Evolutionary conservation across 345 rosid species (phyloP).

Genomic region (Bretschneidera sinensis): DNA sequence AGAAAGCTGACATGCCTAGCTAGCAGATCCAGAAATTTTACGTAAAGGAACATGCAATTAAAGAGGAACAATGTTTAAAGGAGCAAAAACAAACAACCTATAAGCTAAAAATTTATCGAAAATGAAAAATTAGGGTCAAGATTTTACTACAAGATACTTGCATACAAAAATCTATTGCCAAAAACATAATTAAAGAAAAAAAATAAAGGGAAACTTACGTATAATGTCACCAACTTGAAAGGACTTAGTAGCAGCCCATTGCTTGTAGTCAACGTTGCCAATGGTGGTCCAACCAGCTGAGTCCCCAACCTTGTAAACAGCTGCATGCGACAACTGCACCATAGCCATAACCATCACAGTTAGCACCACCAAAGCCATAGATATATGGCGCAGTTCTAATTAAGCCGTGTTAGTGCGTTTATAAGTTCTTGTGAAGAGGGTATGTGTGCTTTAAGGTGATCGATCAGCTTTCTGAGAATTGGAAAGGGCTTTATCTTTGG

Average conservation of each 20-base stretch:
- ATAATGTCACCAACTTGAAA: slow-evolving; percentile 71
- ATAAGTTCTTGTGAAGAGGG: too few relatives aligned
- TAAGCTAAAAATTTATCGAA: too few relatives aligned
- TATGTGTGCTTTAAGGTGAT: too few relatives aligned
- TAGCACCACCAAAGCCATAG: slow-evolving; percentile 18
- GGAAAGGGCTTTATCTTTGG: too few relatives aligned
- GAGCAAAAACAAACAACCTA: not conserved
- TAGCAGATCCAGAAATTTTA: not conserved
- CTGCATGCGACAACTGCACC: slow-evolving; percentile 33
- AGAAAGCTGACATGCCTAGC: too few relatives aligned
- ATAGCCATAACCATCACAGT: slow-evolving; percentile 11
- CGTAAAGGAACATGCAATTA: not conserved
- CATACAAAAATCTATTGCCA: too few relatives aligned
- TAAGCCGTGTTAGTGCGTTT: too few relatives aligned
- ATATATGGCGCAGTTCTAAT: too few relatives aligned
- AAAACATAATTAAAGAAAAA: slow-evolving; percentile 2
- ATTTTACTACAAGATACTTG: too few relatives aligned
- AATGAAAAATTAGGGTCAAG: not conserved
- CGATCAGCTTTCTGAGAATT: too few relatives aligned
- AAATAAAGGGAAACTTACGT: slow-evolving; percentile 35
- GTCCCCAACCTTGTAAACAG: slow-evolving; percentile 77
- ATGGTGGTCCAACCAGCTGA: slow-evolving; percentile 92
- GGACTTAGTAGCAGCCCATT: slow-evolving; percentile 71
- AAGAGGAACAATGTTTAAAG: too few relatives aligned
- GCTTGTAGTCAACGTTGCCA: slow-evolving; percentile 78